phyloP scores from a whole-genome alignment of 805 yeast species.

The Ogataea degrootiae region DNA sequence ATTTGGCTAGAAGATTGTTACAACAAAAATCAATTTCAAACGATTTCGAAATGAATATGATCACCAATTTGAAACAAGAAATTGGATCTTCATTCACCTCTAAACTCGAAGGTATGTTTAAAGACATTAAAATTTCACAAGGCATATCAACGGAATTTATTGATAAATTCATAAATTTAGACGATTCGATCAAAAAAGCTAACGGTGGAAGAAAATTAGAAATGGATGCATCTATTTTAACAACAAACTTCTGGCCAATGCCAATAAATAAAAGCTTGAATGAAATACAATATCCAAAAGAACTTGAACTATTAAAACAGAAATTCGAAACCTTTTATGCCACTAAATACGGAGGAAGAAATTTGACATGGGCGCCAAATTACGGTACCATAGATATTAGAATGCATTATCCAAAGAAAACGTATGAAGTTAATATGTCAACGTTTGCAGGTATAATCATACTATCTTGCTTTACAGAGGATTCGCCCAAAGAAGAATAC shows the following conservation, averaged over 20 bases:
- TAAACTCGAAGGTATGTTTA: constrained; percentile 80
- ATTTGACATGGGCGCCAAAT: constrained; percentile 72
- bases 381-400: constrained; percentile 80
- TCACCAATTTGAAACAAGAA: constrained; percentile 65
- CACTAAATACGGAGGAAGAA: constrained; percentile 51
- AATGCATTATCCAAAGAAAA: constrained; percentile 59
- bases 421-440: constrained; percentile 78
- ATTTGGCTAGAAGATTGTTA: constrained; percentile 74
- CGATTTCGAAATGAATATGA: constrained; percentile 66
- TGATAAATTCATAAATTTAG: constrained; percentile 9
- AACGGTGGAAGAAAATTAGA: constrained; percentile 32
- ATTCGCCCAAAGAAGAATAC: constrained; percentile 37
- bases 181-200: constrained; percentile 10
- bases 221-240: constrained; percentile 49
- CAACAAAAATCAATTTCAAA: constrained; percentile 40
- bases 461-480: constrained; percentile 58
- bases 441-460: constrained; percentile 77
- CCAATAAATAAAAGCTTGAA: constrained; percentile 34
- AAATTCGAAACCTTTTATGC: constrained; percentile 50
- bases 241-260: constrained; percentile 67
- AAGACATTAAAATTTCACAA: constrained; percentile 62
- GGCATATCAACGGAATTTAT: constrained; percentile 42
- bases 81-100: constrained; percentile 76
- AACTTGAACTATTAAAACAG: constrained; percentile 36
- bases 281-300: constrained; percentile 38